Conservation (phyloP, 345 rosid genomes). For the Eutrema yunnanense region DNA sequence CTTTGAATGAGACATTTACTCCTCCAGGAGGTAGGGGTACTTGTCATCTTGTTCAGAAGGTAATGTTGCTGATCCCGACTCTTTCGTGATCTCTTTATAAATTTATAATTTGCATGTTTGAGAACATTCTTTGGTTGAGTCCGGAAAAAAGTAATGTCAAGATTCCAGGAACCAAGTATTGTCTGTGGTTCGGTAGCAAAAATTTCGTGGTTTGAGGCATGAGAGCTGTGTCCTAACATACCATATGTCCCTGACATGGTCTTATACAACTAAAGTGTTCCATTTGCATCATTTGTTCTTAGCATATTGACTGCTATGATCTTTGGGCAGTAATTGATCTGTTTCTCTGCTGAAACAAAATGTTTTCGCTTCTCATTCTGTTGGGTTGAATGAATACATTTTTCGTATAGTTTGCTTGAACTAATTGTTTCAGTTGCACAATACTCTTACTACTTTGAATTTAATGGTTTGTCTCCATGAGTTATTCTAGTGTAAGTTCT, state of each 20-base stretch:
- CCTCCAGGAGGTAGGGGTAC: conserved; percentile 51
- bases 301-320: neutral
- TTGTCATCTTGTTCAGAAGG: conserved; percentile 84
- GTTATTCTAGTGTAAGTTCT: conserved; percentile 68
- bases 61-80: conserved; percentile 9
- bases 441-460: neutral
- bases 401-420: neutral
- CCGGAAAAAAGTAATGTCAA: no score
- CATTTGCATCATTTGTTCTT: neutral
- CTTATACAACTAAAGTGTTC: neutral
- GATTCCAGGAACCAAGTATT: neutral
- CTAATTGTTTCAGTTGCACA: neutral
- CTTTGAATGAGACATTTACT: conserved; percentile 55
- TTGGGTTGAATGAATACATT: neutral
- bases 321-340: neutral
- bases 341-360: neutral
- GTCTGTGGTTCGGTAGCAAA: neutral
- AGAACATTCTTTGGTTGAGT: neutral
- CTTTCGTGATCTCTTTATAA: neutral
- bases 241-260: neutral
- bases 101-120: neutral
- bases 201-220: neutral
- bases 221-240: neutral
- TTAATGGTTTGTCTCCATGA: conserved; percentile 2
- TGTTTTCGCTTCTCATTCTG: neutral